Evolutionary conservation across 306 rosid species (phyloP), one percentile per base, ranked within the genome.

Genomic region (Cucurbita pepo): DNA sequence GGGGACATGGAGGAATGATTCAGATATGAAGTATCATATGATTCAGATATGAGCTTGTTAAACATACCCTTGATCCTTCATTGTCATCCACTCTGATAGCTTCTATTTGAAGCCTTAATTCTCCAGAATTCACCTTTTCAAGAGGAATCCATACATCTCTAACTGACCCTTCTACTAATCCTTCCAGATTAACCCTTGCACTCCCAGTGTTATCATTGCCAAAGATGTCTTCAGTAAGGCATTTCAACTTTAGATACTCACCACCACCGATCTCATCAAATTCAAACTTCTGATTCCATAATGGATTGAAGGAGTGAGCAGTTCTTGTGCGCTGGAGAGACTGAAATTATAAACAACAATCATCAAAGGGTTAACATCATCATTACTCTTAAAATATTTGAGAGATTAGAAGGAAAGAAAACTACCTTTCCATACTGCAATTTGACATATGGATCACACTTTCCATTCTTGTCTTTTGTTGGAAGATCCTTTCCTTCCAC

Each of bases 141-240:
- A 95, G 91, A 59, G 99, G 99, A 52, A 95, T 77, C 97, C 99
- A 95, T 21, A 89, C 96, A 80, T 72, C 64, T 54, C 63, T 72
- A 56, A 73, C 62, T 0, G 83, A 82, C 22, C 92, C 90, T 3
- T 87, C 95, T 16, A 59, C 80, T 41, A 94, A 81, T 56, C 99
- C 99, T 88, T 95, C 99, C 80, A 95, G 82, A 85, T 91, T 95
- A 56, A 95, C 99, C 36, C 95, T 83, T 8, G 99, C 97, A 67
- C 85, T 86, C 55, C 99, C 99, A 6, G 91, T 86, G 86, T 76
- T 85, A 63, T 90, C 91, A 22, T 89, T 96, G 50, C 89, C 88
- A 14, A 91, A 89, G 59, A 71, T 82, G 43, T 90, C 97, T 80
- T 86, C 92, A 18, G 66, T 79, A 71, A 65, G 82, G 72, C 89